Percentiles rank a stretch among this genome's conserved stretches.
Evolutionary conservation across 306 rosid species (phyloP).

Genomic region (Senna siamea): DNA sequence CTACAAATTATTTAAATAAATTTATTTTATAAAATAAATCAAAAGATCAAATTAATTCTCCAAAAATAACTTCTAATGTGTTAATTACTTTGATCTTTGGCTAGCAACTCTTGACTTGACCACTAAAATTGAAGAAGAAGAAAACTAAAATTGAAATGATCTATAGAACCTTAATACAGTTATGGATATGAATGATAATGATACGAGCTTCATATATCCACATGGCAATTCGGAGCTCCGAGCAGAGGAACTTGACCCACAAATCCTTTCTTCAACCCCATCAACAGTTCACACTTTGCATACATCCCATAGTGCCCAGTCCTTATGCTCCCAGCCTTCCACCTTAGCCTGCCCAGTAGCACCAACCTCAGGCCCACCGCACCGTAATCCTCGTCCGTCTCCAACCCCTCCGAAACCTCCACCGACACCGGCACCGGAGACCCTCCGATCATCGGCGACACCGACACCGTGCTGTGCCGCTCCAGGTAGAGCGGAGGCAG

Average conservation of each 20-base stretch:
- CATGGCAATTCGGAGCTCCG: slow-evolving; percentile 63
- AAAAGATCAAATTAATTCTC: no score
- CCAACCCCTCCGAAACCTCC: slow-evolving; percentile 55
- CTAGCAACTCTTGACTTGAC: no score
- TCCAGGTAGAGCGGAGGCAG: slow-evolving; percentile 61
- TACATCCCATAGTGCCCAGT: slow-evolving; percentile 61
- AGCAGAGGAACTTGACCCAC: slow-evolving; percentile 85
- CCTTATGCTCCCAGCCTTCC: slow-evolving; percentile 68
- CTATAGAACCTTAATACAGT: no score
- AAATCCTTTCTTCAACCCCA: slow-evolving; percentile 71
- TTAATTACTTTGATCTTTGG: no score
- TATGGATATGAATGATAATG: no score
- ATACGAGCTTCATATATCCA: slow-evolving; percentile 49
- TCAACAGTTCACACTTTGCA: slow-evolving; percentile 69
- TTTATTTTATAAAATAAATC: no score
- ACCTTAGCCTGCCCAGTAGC: slow-evolving; percentile 70
- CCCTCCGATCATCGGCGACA: slow-evolving; percentile 80
- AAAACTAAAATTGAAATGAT: no score
- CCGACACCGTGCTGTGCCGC: slow-evolving; percentile 48
- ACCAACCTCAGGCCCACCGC: slow-evolving; percentile 63
- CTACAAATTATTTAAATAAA: no score
- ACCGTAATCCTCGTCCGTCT: slow-evolving; percentile 62
- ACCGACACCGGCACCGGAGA: slow-evolving; percentile 59
- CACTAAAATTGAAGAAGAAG: no score
- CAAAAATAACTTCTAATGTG: no score